Base-by-base conservation (phyloP, 768 basidiomycete genomes). In the Naganishia antarctica region DNA sequence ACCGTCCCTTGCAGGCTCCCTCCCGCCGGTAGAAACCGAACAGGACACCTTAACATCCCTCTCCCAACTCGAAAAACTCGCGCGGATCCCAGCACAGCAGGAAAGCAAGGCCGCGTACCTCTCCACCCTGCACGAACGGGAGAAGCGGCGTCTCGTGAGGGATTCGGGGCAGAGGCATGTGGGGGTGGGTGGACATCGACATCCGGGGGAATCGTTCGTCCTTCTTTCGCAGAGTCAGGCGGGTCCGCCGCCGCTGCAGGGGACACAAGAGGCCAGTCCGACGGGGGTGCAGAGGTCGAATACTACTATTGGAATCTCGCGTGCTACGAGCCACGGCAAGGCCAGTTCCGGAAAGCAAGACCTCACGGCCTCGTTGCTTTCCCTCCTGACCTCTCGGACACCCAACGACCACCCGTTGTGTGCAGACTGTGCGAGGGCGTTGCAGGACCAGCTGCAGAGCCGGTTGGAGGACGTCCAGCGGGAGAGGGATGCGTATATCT, bases 401-500 rank as follows among this genome's bases (percentile, higher is more conserved):
- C 68, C 74, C 32, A 84, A 93, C 46, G 90, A 92, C 74, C 92
- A 97, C 74, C 96, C 96, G 5, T 82, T 99, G 8, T 99, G 96
- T 76, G 85, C 88, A 0, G 94, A 98, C 72, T 99, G 96, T 77
- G 90, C 92, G 3, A 86, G 89, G 71, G 83, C 87, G 50, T 79
- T 98, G 34, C 83, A 93, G 31, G 81, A 81, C 1, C 84, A 84
- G 26, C 83, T 98, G 32, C 85, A 88, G 70, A 83, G 83, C 48
- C 86, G 91, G 72, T 81, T 94, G 16, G 91, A 94, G 63, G 91
- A 96, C 79, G 87, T 88, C 2, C 90, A 86, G 79, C 88, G 86
- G 73, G 91, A 96, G 74, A 81, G 91, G 64, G 92, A 96, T 69
- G 91, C 90, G 0, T 96, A 94, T 74, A 86, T 91, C 67, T 89